Conservation (phyloP, 1,284 basidiomycete species). For the Boletus subluridellus region DNA sequence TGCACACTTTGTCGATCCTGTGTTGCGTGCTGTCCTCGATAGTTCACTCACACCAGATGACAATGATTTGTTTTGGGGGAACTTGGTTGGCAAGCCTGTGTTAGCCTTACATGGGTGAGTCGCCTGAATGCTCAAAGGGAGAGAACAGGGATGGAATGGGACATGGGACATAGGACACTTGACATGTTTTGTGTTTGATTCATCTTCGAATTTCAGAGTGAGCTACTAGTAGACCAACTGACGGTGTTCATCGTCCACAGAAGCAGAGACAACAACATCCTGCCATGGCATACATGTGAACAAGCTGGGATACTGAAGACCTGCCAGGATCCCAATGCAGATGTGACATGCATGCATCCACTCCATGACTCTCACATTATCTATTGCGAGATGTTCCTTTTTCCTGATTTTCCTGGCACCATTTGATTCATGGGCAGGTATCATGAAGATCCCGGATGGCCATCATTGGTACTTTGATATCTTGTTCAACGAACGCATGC, state of each 20-base stretch:
- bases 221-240: not conserved
- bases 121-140: not conserved
- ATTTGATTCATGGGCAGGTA: conserved; percentile 33
- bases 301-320: conserved; percentile 53
- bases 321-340: conserved; percentile 47
- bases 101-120: conserved; percentile 46
- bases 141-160: too few species aligned
- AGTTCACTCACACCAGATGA: too few species aligned
- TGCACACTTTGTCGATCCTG: too few species aligned
- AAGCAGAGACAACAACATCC: conserved; percentile 74
- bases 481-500: conserved; percentile 53
- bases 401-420: not conserved
- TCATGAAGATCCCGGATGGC: conserved; percentile 24
- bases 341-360: conserved; percentile 47
- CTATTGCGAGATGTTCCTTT: not conserved
- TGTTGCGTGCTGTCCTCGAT: too few species aligned
- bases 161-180: not conserved
- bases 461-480: conserved; percentile 66
- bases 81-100: too few species aligned
- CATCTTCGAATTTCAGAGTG: not conserved
- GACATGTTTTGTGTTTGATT: not conserved
- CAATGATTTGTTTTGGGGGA: too few species aligned
- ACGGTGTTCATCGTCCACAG: conserved; percentile 34
- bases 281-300: conserved; percentile 75
- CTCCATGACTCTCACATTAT: not conserved